phyloP scores from a whole-genome alignment of 2,329 filamentous ascomycete genomes.

The Alternaria ethzedia region DNA sequence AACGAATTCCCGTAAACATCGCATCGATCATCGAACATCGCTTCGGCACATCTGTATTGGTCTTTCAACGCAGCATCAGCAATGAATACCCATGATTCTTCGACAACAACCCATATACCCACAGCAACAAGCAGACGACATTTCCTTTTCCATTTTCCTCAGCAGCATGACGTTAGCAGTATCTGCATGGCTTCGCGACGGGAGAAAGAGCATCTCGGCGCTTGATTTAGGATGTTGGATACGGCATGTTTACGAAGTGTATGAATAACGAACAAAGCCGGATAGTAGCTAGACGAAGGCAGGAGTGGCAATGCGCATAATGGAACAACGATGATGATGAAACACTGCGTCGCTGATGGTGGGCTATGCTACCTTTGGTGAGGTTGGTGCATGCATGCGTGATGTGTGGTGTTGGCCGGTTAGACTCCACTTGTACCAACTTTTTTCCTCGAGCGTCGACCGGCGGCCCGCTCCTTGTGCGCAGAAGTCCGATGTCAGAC shows the following conservation, averaged over 20 bases:
- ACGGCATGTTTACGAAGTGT: neutral
- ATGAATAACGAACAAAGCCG: neutral
- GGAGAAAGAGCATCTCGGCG: neutral
- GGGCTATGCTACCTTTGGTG: neutral
- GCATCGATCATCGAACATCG: neutral
- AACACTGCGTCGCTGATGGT: neutral
- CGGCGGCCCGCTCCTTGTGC: neutral
- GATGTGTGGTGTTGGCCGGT: neutral
- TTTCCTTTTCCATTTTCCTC: conserved; percentile 5
- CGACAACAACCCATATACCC: neutral
- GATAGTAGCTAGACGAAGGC: neutral
- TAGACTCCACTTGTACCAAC: neutral
- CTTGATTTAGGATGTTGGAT: conserved; percentile 10
- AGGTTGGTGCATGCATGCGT: conserved; percentile 1
- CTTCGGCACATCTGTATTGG: neutral
- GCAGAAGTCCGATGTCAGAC: neutral
- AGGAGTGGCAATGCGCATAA: neutral
- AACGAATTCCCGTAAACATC: neutral
- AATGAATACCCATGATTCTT: neutral
- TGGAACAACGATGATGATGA: neutral
- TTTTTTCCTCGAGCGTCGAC: neutral
- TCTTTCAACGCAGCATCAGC: neutral
- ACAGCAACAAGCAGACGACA: neutral
- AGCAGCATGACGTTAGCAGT: neutral
- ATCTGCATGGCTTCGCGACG: neutral